Conservation (phyloP, 129 eudicot species). For the Logfia minima region DNA sequence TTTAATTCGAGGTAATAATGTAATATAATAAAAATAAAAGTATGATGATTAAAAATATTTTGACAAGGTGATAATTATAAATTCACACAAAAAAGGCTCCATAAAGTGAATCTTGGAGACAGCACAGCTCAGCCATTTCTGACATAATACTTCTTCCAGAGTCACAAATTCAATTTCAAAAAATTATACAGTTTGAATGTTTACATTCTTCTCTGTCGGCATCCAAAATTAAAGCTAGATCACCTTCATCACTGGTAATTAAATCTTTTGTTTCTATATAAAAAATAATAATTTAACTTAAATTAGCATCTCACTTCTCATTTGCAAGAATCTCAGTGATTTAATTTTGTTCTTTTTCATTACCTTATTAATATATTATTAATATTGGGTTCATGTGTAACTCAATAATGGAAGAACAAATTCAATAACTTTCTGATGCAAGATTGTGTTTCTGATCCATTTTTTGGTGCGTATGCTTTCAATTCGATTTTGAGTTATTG, state of each 20-base stretch:
- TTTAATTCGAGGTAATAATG: no score
- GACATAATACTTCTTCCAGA: slow-evolving; percentile 26
- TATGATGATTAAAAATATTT: no score
- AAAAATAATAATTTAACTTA: background rate
- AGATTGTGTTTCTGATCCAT: slow-evolving; percentile 26
- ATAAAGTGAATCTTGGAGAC: slow-evolving; percentile 26
- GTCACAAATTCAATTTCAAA: slow-evolving; percentile 3
- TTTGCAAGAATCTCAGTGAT: slow-evolving; percentile 32
- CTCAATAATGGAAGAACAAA: slow-evolving; percentile 27
- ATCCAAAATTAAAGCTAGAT: slow-evolving; percentile 23
- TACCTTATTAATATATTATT: slow-evolving; percentile 18
- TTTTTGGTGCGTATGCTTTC: slow-evolving; percentile 6
- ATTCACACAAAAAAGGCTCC: background rate
- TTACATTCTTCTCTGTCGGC: slow-evolving; percentile 34
- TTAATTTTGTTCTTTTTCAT: slow-evolving; percentile 20
- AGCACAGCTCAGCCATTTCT: slow-evolving; percentile 27
- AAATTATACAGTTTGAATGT: slow-evolving; percentile 12
- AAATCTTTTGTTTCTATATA: background rate
- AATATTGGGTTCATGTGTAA: slow-evolving; percentile 21
- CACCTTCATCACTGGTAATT: slow-evolving; percentile 30
- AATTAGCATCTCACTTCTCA: slow-evolving; percentile 29
- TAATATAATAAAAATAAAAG: no score
- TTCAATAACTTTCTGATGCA: slow-evolving; percentile 27
- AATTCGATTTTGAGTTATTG: slow-evolving; percentile 1
- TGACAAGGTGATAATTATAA: background rate